These are phyloP conservation scores for Chaetomium strumarium DNA, from an alignment of 2,329 filamentous ascomycete genomes.

Conservation along the genomic window DNA sequence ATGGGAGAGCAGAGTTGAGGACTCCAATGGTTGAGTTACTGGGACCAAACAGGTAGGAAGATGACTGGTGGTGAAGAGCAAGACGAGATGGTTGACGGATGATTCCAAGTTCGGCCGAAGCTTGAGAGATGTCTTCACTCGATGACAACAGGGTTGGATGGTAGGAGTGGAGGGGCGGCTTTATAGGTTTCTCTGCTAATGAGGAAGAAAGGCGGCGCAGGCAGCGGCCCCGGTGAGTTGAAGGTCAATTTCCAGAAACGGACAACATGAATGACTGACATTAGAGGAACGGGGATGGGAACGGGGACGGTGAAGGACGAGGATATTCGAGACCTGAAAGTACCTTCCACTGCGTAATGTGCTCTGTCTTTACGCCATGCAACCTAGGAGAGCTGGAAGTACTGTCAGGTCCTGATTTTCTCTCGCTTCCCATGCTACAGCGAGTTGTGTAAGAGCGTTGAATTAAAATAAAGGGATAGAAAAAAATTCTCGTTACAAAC, in stretches of 20 bases:
- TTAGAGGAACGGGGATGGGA: slow-evolving; percentile 4
- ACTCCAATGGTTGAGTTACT: neutral
- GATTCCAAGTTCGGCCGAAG: neutral
- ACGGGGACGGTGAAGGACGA: neutral
- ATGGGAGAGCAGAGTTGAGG: too few relatives aligned
- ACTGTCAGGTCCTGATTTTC: slow-evolving; percentile 1
- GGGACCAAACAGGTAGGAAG: neutral
- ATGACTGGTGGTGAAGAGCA: neutral
- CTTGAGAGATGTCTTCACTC: neutral
- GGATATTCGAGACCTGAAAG: neutral
- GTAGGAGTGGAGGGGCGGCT: neutral
- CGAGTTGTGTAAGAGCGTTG: slow-evolving; percentile 8
- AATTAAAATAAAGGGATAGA: slow-evolving; percentile 6
- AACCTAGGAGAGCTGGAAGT: neutral
- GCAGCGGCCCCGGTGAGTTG: neutral
- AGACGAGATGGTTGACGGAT: neutral
- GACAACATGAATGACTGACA: slow-evolving; percentile 14
- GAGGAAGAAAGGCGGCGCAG: slow-evolving; percentile 7
- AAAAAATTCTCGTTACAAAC: neutral
- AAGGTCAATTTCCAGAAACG: slow-evolving; percentile 7
- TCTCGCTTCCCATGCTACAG: neutral
- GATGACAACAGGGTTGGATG: neutral
- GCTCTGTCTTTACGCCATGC: neutral
- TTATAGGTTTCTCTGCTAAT: slow-evolving; percentile 11
- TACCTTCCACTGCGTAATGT: slow-evolving; percentile 4